Percentiles rank a stretch among this genome's conserved stretches.
Conservation (phyloP, 2,329 filamentous ascomycete species). For the Penicillium thymicola region DNA sequence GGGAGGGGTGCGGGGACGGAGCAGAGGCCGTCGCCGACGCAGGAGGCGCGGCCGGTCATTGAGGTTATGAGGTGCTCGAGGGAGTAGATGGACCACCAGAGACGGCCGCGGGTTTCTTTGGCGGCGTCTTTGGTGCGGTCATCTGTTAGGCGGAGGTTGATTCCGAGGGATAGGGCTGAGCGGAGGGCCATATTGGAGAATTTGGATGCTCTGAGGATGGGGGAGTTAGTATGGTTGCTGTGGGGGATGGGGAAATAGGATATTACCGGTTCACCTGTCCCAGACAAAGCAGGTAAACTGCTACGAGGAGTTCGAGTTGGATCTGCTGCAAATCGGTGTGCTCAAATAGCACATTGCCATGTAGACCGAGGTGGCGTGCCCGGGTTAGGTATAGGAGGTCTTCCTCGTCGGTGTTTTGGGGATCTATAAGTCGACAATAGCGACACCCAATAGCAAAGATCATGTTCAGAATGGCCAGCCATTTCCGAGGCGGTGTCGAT, state of each 20-base stretch:
- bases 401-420: slow-evolving; percentile 28
- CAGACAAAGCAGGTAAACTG: slow-evolving; percentile 39
- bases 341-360: slow-evolving; percentile 38
- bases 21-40: slow-evolving; percentile 38
- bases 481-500: slow-evolving; percentile 32
- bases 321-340: slow-evolving; percentile 44
- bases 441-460: slow-evolving; percentile 46
- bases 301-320: slow-evolving; percentile 40
- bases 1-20: slow-evolving; percentile 38
- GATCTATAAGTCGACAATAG: slow-evolving; percentile 36
- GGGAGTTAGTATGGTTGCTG: neutral
- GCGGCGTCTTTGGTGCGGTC: slow-evolving; percentile 32
- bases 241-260: neutral
- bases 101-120: slow-evolving; percentile 41
- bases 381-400: slow-evolving; percentile 42
- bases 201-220: slow-evolving; percentile 37
- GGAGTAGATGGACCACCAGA: slow-evolving; percentile 45
- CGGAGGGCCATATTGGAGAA: slow-evolving; percentile 41
- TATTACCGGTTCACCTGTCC: slow-evolving; percentile 44
- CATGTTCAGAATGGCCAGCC: slow-evolving; percentile 46
- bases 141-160: slow-evolving; percentile 42
- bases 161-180: slow-evolving; percentile 39
- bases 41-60: slow-evolving; percentile 43
- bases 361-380: slow-evolving; percentile 38
- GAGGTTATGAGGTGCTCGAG: slow-evolving; percentile 42